Evolutionary conservation across 1,284 basidiomycete genomes (phyloP).

Genomic region (Heterobasidion occidentale): DNA sequence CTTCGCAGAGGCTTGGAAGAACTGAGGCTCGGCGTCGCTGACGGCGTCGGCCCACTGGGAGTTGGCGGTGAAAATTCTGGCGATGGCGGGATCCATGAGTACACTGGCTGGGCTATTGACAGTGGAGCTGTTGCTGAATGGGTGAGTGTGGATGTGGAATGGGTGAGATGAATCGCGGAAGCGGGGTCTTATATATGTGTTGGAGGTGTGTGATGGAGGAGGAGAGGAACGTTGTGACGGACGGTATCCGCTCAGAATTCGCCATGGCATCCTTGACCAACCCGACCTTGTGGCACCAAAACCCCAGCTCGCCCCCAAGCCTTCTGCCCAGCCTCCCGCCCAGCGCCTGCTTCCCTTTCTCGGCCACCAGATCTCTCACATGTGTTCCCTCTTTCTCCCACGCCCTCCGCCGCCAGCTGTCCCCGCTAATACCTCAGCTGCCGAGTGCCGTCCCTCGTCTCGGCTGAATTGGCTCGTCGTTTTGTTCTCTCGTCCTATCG

Average conservation of each 20-base stretch:
- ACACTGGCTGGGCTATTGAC: not conserved
- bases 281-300: too few relatives aligned
- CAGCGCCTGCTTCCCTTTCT: too few relatives aligned
- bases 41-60: constrained; percentile 56
- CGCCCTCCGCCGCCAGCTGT: too few relatives aligned
- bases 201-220: not conserved
- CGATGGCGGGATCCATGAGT: constrained; percentile 23
- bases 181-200: not conserved
- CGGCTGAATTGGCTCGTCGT: too few relatives aligned
- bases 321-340: too few relatives aligned
- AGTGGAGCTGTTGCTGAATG: not conserved
- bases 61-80: constrained; percentile 47
- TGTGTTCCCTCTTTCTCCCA: too few relatives aligned
- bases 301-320: too few relatives aligned
- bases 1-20: constrained; percentile 51
- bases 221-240: not conserved
- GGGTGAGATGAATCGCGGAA: not conserved
- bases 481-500: too few relatives aligned
- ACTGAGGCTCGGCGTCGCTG: constrained; percentile 45
- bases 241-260: not conserved
- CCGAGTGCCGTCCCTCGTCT: too few relatives aligned
- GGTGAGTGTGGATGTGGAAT: not conserved
- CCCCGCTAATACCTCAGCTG: too few relatives aligned
- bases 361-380: too few relatives aligned
- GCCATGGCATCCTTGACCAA: not conserved